Evolutionary conservation across 306 rosid genomes (phyloP).

Genomic region (Carpinus fangiana): DNA sequence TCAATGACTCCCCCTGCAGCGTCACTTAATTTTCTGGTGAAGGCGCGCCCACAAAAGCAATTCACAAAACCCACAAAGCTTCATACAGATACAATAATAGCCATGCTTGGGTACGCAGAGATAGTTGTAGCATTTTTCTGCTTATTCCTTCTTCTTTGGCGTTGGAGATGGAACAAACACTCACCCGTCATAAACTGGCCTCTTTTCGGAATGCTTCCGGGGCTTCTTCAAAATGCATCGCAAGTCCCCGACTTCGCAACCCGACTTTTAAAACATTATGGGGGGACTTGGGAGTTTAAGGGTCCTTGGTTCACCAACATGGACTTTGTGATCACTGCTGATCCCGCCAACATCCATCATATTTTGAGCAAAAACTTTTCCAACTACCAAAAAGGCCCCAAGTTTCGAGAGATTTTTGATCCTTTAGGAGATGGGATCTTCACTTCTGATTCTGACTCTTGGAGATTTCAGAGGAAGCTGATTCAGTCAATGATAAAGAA

Average conservation of each 20-base stretch:
- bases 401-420: slow-evolving; percentile 33
- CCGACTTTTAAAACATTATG: background rate
- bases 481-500: slow-evolving; percentile 14
- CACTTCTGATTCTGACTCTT: slow-evolving; percentile 21
- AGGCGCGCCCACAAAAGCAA: no score
- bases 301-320: slow-evolving; percentile 30
- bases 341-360: slow-evolving; percentile 33
- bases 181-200: background rate
- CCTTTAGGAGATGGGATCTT: slow-evolving; percentile 44
- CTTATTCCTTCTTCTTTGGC: background rate
- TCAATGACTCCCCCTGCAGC: no score
- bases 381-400: slow-evolving; percentile 31
- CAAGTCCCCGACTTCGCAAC: slow-evolving; percentile 9
- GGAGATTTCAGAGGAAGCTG: slow-evolving; percentile 30
- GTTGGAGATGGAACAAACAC: background rate
- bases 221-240: background rate
- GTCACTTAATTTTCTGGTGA: no score
- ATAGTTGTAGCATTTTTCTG: background rate
- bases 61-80: no score
- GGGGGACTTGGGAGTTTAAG: slow-evolving; percentile 19
- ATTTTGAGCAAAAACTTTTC: slow-evolving; percentile 22
- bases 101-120: background rate
- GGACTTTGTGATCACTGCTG: slow-evolving; percentile 11
- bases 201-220: slow-evolving; percentile 16
- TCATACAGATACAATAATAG: background rate